Evolutionary conservation across 495 filamentous ascomycete genomes (phyloP).

Genomic region (Aspergillus asperescens): DNA sequence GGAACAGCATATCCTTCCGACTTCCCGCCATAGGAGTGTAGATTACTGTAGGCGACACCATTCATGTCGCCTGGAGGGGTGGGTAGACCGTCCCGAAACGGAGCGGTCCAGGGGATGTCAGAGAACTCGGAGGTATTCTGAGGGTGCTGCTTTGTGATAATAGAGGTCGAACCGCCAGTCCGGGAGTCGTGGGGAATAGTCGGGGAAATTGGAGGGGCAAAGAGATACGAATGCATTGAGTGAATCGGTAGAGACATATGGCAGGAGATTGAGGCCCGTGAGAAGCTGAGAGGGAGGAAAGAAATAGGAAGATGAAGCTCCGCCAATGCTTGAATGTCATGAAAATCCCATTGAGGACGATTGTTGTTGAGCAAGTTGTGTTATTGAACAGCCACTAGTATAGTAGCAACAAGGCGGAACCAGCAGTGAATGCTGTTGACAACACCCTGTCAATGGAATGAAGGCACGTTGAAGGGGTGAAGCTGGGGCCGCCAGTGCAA

Average conservation of each 20-base stretch:
- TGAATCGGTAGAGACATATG: conserved; percentile 37
- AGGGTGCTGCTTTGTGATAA: conserved; percentile 14
- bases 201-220: conserved; percentile 28
- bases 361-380: not conserved
- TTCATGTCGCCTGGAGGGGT: conserved; percentile 51
- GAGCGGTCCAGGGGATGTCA: conserved; percentile 32
- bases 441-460: conserved; percentile 33
- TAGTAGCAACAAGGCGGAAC: conserved; percentile 18
- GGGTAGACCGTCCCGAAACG: conserved; percentile 45
- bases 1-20: conserved; percentile 26
- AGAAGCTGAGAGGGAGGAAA: not conserved
- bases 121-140: conserved; percentile 20
- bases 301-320: not conserved
- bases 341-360: conserved; percentile 15
- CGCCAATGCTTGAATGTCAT: conserved; percentile 13
- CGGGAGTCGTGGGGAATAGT: conserved; percentile 17
- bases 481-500: conserved; percentile 16
- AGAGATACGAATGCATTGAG: conserved; percentile 24
- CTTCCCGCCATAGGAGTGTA: conserved; percentile 34
- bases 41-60: conserved; percentile 39
- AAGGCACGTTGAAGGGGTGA: conserved; percentile 28
- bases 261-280: conserved; percentile 5
- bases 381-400: not conserved
- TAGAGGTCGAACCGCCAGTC: conserved; percentile 18
- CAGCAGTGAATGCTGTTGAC: conserved; percentile 21